These are phyloP conservation scores for Penicillium nordicum DNA, from an alignment of 2,329 filamentous ascomycete genomes.

Conservation along the genomic window DNA sequence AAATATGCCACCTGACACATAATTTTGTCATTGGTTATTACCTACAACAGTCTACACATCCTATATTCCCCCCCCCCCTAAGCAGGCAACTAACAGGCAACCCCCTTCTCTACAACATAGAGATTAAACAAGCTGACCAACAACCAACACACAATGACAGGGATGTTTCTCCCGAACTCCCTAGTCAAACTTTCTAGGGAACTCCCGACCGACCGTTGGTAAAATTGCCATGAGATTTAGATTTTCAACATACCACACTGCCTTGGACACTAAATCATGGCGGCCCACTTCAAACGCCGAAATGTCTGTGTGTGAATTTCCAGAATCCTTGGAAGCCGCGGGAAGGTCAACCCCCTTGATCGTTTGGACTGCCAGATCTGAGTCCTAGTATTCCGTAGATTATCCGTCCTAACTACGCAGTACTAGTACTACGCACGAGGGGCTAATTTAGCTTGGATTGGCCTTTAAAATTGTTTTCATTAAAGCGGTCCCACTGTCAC, in stretches of 20 bases:
- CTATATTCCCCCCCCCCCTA: no score
- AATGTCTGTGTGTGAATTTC: constrained; percentile 1
- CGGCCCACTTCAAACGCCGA: constrained; percentile 8
- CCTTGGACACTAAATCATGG: background rate
- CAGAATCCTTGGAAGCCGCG: constrained; percentile 3
- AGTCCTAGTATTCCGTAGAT: background rate
- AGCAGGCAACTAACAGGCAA: background rate
- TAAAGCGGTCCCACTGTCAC: constrained; percentile 1
- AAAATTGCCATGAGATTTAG: background rate
- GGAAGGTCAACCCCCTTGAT: constrained; percentile 8
- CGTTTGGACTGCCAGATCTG: constrained; percentile 10
- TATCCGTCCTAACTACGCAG: background rate
- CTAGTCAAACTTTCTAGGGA: background rate
- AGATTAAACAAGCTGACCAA: background rate
- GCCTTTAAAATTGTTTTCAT: background rate
- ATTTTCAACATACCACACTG: background rate
- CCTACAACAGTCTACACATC: no score
- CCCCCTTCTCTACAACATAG: background rate
- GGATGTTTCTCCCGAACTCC: background rate
- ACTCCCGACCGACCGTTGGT: background rate
- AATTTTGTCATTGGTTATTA: no score
- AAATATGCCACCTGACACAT: no score
- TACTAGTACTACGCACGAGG: background rate
- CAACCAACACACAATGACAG: background rate
- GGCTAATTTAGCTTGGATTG: background rate